Evolutionary conservation across 352 stramenopile species (phyloP).

Genomic region (Phytophthora palmivora): DNA sequence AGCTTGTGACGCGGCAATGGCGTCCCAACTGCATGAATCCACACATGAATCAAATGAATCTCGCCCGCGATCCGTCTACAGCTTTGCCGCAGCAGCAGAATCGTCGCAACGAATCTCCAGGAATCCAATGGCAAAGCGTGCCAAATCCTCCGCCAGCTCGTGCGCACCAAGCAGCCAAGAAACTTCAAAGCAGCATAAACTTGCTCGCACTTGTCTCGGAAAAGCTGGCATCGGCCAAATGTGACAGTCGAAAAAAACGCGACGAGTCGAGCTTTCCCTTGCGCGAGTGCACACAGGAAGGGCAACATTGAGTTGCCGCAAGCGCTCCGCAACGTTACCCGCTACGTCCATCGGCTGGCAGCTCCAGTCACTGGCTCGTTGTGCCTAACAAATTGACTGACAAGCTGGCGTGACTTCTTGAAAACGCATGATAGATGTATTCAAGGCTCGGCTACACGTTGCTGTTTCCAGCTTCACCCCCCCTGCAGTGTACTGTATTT

Average conservation of each 20-base stretch:
- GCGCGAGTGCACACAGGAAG: constrained; percentile 6
- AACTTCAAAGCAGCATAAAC: constrained; percentile 26
- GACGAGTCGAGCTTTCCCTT: constrained; percentile 28
- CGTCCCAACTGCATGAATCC: constrained; percentile 13
- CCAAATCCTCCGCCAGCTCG: constrained; percentile 13
- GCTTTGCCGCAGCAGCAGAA: not conserved
- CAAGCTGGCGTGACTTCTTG: too few species aligned
- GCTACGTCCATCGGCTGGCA: too few species aligned
- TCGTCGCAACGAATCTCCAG: constrained; percentile 28
- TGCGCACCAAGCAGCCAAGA: constrained; percentile 15
- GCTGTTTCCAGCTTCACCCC: too few species aligned
- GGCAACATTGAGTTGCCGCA: constrained; percentile 21
- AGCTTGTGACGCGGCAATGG: not conserved
- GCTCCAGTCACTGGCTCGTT: too few species aligned
- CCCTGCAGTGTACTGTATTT: too few species aligned
- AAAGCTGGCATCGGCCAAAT: constrained; percentile 11
- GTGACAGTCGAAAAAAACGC: constrained; percentile 31
- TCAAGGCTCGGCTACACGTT: too few species aligned
- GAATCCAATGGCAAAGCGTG: constrained; percentile 15
- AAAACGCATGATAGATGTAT: too few species aligned
- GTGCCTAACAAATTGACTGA: too few species aligned
- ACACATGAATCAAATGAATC: constrained; percentile 8
- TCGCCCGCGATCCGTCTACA: not conserved
- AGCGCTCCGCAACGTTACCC: not conserved
- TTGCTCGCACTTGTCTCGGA: constrained; percentile 1